Evolutionary conservation across 805 yeast genomes (phyloP).

Genomic region (Candida manassasensis): DNA sequence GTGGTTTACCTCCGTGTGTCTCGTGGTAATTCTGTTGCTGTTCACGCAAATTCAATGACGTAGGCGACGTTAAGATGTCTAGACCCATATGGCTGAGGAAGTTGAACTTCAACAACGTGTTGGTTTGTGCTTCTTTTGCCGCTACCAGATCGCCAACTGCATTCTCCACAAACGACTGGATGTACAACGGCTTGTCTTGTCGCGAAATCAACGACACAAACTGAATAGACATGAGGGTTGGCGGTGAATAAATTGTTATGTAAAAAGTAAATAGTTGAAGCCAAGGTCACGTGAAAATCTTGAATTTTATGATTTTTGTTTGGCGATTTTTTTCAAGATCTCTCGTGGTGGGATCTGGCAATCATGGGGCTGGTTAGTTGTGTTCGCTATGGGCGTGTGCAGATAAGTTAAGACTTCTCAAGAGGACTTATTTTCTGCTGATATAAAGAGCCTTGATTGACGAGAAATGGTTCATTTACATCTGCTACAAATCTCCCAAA

Average conservation of each 20-base stretch:
- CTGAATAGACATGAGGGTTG: constrained; percentile 22
- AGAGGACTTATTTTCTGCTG: no score
- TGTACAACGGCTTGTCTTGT: constrained; percentile 56
- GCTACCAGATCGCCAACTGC: constrained; percentile 15
- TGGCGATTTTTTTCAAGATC: no score
- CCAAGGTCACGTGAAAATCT: constrained; percentile 1
- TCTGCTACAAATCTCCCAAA: no score
- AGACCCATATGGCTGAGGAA: constrained; percentile 73
- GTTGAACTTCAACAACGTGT: constrained; percentile 55
- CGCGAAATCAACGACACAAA: constrained; percentile 58
- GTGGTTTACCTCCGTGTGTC: neutral
- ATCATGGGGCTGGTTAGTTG: no score
- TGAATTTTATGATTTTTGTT: constrained; percentile 1
- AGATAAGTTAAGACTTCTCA: no score
- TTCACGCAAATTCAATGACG: constrained; percentile 35
- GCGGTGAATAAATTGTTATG: neutral
- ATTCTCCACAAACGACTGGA: constrained; percentile 51
- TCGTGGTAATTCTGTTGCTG: constrained; percentile 22
- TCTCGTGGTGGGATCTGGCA: no score
- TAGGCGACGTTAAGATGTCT: constrained; percentile 59
- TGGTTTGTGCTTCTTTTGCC: constrained; percentile 22
- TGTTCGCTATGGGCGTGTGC: no score
- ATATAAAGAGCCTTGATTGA: no score
- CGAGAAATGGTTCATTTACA: no score
- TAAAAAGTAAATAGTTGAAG: neutral